phyloP scores from a whole-genome alignment of 805 yeast genomes.

The Cyberlindnera bimundalis region DNA sequence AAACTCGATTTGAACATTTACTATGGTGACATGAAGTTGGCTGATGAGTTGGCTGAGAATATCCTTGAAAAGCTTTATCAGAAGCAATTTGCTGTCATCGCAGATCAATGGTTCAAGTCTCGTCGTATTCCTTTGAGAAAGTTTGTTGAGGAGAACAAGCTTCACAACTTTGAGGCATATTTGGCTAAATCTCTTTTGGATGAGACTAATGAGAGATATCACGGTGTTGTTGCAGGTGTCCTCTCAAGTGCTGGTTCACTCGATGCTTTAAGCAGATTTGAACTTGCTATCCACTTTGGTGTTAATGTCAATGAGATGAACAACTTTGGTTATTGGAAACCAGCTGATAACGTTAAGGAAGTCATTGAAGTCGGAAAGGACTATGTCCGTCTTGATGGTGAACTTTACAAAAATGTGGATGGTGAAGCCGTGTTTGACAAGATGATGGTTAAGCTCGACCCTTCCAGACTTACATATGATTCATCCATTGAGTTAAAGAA shows the following conservation, averaged over 20 bases:
- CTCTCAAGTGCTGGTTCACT: conserved; percentile 45
- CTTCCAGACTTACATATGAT: conserved; percentile 11
- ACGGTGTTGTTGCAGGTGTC: conserved; percentile 69
- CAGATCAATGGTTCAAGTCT: conserved; percentile 68
- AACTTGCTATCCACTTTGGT: conserved; percentile 69
- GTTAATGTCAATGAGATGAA: conserved; percentile 60
- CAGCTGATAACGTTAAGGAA: conserved; percentile 13
- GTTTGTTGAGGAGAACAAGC: conserved; percentile 38
- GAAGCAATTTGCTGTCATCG: conserved; percentile 61
- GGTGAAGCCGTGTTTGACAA: conserved; percentile 21
- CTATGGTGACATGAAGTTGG: conserved; percentile 23
- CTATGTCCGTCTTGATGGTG: conserved; percentile 20
- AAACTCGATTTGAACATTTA: conserved; percentile 26
- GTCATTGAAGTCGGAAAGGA: conserved; percentile 27
- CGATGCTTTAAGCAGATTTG: conserved; percentile 48
- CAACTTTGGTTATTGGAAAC: conserved; percentile 15
- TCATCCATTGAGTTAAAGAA: neutral
- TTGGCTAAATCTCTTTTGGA: conserved; percentile 25
- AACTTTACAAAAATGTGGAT: conserved; percentile 14
- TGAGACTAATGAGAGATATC: conserved; percentile 47
- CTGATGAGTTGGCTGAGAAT: conserved; percentile 35
- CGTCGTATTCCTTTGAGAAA: conserved; percentile 40
- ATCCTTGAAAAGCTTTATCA: conserved; percentile 48
- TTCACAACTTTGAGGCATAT: conserved; percentile 16
- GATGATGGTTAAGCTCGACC: conserved; percentile 11